Base-by-base conservation (phyloP, 345 rosid species). In the Citrus sp. region DNA sequence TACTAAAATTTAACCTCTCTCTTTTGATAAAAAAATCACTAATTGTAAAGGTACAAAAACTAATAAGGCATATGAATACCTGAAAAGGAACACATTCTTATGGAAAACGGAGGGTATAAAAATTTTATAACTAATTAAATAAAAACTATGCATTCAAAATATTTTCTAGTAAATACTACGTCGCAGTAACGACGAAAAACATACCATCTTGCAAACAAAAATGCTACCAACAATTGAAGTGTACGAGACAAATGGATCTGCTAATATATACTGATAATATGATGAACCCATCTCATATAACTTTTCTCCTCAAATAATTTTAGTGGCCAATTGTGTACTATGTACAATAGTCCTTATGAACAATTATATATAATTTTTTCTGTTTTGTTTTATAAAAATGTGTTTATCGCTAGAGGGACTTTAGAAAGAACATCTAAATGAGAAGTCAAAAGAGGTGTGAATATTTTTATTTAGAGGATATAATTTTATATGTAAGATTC, bases 161-260 rank as follows among this genome's bases (percentile, higher is more conserved):
- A 35, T 7, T 35, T 13, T 38, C 24, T 16, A 16, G 56, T 40
- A 60, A 81, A 62, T 9, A 14, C 64, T 28, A 73, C 18, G n/a
- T 64, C 25, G 67, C 2, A 58, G 70, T 27, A 55, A 32, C 5
- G 79, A 10, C 3, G 4, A 42, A 60, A 25, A 65, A 68, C 76
- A 37, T 86, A 91, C 93, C 93, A 87, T 73, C 80, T 89, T 89
- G 90, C 82, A 82, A 64, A 87, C 87, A 80, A 82, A 80, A 67
- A 88, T 77, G 37, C 93, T 88, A 64, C 82, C 87, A 55, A 88
- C n/a, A 46, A 89, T 77, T 30, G 93, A 88, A 79, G 90, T 87
- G 85, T 87, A 89, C 16, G 92, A 89, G 13, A 91, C 77, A 65
- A 88, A 78, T 81, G 92, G 76, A 80, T 86, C 88, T 25, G 89